These are phyloP conservation scores for Tilletiopsis washingtonensis DNA, from an alignment of 1,284 basidiomycete species.

Conservation along the genomic window DNA sequence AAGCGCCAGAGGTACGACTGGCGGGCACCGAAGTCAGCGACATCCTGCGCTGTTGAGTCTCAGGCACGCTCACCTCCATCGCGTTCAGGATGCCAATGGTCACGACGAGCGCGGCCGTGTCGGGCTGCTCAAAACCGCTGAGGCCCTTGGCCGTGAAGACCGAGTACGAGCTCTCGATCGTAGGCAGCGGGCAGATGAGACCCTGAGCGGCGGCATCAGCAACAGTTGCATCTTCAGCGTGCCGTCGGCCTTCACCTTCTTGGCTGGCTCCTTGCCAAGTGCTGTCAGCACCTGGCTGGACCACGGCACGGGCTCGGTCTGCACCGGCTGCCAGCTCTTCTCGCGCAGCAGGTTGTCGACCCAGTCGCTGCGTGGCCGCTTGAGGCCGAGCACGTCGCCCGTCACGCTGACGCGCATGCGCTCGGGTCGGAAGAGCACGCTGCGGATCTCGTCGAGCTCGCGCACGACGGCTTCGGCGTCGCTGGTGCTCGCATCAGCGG, in stretches of 20 bases:
- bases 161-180: constrained; percentile 87
- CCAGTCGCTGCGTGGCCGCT: constrained; percentile 51
- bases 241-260: constrained; percentile 49
- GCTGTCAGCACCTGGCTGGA: constrained; percentile 64
- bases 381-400: constrained; percentile 68
- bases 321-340: constrained; percentile 6
- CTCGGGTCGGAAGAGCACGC: constrained; percentile 55
- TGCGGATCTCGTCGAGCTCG: constrained; percentile 30
- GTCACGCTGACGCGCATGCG: constrained; percentile 78
- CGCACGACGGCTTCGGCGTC: constrained; percentile 25
- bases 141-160: constrained; percentile 67
- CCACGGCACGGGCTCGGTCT: constrained; percentile 62
- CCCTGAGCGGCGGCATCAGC: constrained; percentile 56
- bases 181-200: constrained; percentile 76
- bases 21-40: too few relatives aligned
- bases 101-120: constrained; percentile 76
- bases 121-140: constrained; percentile 56
- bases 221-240: too few relatives aligned
- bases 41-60: too few relatives aligned
- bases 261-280: constrained; percentile 65
- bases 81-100: constrained; percentile 83
- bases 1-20: constrained; percentile 76
- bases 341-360: constrained; percentile 6
- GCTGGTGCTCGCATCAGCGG: constrained; percentile 1
- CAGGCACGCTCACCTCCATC: too few relatives aligned